phyloP scores from a whole-genome alignment of 2,329 filamentous ascomycete genomes.

The Penicillium sp. region DNA sequence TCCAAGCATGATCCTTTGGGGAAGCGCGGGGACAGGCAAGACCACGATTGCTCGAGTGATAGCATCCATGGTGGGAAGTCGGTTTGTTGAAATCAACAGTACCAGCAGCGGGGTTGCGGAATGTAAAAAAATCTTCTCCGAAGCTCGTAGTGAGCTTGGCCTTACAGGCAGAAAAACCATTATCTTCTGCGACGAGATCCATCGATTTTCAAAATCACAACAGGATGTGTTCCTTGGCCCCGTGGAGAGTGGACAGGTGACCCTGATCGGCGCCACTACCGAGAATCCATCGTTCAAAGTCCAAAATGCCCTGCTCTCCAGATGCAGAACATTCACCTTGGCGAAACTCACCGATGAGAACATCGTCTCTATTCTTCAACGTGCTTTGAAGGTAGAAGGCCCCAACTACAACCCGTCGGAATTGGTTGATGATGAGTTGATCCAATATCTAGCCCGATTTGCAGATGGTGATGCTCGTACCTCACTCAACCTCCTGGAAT shows the following conservation, averaged over 20 bases:
- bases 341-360: constrained; percentile 71
- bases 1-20: constrained; percentile 92
- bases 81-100: constrained; percentile 95
- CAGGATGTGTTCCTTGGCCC: constrained; percentile 94
- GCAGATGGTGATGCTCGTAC: constrained; percentile 91
- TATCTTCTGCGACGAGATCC: constrained; percentile 96
- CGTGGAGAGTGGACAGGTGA: constrained; percentile 87
- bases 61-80: constrained; percentile 73
- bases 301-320: constrained; percentile 78
- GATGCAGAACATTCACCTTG: constrained; percentile 88
- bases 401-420: constrained; percentile 48
- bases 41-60: constrained; percentile 84
- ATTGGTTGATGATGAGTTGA: constrained; percentile 73
- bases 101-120: constrained; percentile 85
- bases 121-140: constrained; percentile 86
- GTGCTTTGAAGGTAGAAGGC: constrained; percentile 68
- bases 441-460: constrained; percentile 80
- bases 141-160: constrained; percentile 75
- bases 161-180: constrained; percentile 90
- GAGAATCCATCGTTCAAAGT: constrained; percentile 97
- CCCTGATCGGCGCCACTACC: constrained; percentile 90
- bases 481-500: constrained; percentile 85
- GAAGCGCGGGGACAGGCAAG: constrained; percentile 50
- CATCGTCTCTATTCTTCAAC: constrained; percentile 69
- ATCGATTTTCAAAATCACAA: constrained; percentile 85